Base-by-base conservation (phyloP, 1,284 basidiomycete genomes). In the Moesziomyces antarcticus region DNA sequence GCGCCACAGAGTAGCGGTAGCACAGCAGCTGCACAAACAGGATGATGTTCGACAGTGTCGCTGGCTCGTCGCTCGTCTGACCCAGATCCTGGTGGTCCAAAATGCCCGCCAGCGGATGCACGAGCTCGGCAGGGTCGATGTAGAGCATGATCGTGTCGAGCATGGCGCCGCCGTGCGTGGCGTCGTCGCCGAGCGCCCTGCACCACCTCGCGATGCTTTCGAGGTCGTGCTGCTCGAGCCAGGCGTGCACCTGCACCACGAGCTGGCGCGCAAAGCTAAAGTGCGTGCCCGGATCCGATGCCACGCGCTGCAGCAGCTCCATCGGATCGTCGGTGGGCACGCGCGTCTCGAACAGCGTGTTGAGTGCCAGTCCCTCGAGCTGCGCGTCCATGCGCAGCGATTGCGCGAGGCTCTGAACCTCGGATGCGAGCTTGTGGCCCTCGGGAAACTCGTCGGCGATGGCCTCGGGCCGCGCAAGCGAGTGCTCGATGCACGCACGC, bases 11-110 rank as follows among this genome's bases (percentile, higher is more conserved):
- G 45, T 65, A 72, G 2, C 73, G 50, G 50, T 71, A 71, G 35
- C 60, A 57, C 4, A 77, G 42, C 9, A 72, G 48, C 50, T 79
- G 77, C 3, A 65, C 50, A 42, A 78, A 74, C 7, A 79, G 59
- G 20, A 79, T 14, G 11, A 78, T 65, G 53, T 56, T 50, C 33
- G 56, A 62, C 35, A 75, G 33, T 1, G 72, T 77, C 9, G 71
- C 63, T 0, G 75, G 75, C 47, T 79, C 75, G 54, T 78, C 75
- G 50, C 69, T 74, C 11, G 59, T 58, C 55, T 75, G 67, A 7
- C 60, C 69, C 3, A 77, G 42, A 25, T 77, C 77, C 27, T 59
- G 48, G 8, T 54, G 47, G 22, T 77, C 74, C 33, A 79, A 30
- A 0, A 79, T 25, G 8, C 47, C 47, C 3, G 60, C 71, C 53